Percentiles rank a stretch among this genome's conserved stretches.
These are phyloP conservation scores for Mycena sp. DNA, from an alignment of 1,284 basidiomycete species.

Conservation along the genomic window DNA sequence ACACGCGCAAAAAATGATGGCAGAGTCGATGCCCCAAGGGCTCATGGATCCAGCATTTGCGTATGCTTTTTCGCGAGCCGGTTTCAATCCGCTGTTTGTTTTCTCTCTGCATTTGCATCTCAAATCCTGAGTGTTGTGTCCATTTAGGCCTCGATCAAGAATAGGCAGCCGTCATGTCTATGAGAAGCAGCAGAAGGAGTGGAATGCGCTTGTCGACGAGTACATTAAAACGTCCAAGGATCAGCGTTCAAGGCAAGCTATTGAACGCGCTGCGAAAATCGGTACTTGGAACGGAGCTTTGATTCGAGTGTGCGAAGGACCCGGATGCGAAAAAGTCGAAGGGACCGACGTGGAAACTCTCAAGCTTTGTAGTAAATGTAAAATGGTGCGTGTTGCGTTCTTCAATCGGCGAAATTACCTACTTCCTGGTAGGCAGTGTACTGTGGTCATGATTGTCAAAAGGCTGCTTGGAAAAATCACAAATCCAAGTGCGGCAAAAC, in stretches of 20 bases:
- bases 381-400: constrained; percentile 32
- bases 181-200: constrained; percentile 13
- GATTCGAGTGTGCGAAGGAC: constrained; percentile 20
- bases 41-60: constrained; percentile 27
- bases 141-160: constrained; percentile 22
- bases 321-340: constrained; percentile 15
- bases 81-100: constrained; percentile 24
- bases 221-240: constrained; percentile 22
- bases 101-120: not conserved
- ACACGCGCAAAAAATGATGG: not conserved
- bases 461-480: constrained; percentile 6
- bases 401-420: not conserved
- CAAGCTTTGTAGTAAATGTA: constrained; percentile 23
- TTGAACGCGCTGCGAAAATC: constrained; percentile 30
- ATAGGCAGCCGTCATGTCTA: constrained; percentile 14
- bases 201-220: constrained; percentile 28
- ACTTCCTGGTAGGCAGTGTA: not conserved
- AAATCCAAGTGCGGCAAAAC: not conserved
- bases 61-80: constrained; percentile 18
- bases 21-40: not conserved
- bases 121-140: not conserved
- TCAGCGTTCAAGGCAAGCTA: constrained; percentile 11
- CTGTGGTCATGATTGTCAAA: constrained; percentile 2
- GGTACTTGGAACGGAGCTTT: constrained; percentile 24
- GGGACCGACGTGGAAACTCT: constrained; percentile 3